Percentiles rank a stretch among this genome's conserved stretches.
These are phyloP conservation scores for Fragaria iinumae DNA, from an alignment of 306 rosid species.

Conservation along the genomic window DNA sequence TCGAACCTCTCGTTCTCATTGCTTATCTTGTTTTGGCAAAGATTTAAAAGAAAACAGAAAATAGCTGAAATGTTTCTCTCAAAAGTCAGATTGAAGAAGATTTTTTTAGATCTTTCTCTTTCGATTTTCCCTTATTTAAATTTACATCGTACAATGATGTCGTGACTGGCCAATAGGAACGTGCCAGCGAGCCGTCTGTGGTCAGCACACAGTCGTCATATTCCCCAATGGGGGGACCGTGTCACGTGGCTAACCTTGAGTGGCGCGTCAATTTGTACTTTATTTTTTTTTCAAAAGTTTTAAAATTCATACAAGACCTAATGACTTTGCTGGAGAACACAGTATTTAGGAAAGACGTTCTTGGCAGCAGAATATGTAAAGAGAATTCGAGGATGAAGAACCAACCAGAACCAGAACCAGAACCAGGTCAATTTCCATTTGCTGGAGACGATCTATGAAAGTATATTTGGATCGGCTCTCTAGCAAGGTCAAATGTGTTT, in stretches of 20 bases:
- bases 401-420: too few species aligned
- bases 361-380: not conserved
- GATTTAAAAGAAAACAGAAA: slow-evolving; percentile 1
- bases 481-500: not conserved
- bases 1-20: not conserved
- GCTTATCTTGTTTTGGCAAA: slow-evolving; percentile 30
- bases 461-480: not conserved
- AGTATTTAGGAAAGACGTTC: not conserved
- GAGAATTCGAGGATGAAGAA: not conserved
- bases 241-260: slow-evolving; percentile 33
- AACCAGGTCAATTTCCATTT: not conserved
- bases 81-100: not conserved
- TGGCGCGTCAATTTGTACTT: slow-evolving; percentile 4
- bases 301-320: not conserved
- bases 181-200: not conserved
- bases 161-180: not conserved
- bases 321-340: not conserved
- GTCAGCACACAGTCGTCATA: not conserved
- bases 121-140: not conserved
- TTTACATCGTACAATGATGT: slow-evolving; percentile 36
- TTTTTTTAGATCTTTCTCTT: not conserved
- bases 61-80: not conserved
- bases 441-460: not conserved
- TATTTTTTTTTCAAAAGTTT: not conserved
- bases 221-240: not conserved